phyloP scores from a whole-genome alignment of 306 rosid genomes.

The Carpinus fangiana region DNA sequence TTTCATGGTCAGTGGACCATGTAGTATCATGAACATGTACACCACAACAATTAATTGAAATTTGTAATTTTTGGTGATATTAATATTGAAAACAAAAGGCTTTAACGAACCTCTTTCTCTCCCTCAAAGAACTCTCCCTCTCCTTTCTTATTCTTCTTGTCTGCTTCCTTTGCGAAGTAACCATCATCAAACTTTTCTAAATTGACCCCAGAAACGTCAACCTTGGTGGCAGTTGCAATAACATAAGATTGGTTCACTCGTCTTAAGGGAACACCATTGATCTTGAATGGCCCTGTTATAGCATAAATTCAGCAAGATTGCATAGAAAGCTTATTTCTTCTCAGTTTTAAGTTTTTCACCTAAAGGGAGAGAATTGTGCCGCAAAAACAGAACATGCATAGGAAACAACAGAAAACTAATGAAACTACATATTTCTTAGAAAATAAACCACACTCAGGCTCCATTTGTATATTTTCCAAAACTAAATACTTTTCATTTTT shows the following conservation, averaged over 20 bases:
- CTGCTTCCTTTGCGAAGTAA: constrained; percentile 30
- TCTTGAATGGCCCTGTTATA: constrained; percentile 36
- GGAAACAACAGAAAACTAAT: not conserved
- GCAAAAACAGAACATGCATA: not conserved
- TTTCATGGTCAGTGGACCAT: not conserved
- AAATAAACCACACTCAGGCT: not conserved
- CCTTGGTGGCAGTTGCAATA: constrained; percentile 43
- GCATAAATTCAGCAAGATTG: constrained; percentile 2
- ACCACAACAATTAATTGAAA: not conserved
- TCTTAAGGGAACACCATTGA: constrained; percentile 45
- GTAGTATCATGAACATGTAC: not conserved
- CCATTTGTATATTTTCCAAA: not conserved
- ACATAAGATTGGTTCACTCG: constrained; percentile 43
- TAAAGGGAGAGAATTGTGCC: not conserved
- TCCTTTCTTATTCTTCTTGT: constrained; percentile 37
- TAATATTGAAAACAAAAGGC: not conserved
- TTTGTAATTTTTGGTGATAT: not conserved
- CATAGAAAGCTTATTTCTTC: not conserved
- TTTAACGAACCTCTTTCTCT: constrained; percentile 35
- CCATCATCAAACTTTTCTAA: constrained; percentile 37
- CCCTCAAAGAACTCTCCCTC: constrained; percentile 44
- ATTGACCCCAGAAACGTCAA: constrained; percentile 35
- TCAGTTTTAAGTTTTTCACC: not conserved
- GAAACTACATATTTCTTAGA: not conserved
- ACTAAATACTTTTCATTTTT: too few species aligned